Conservation (phyloP, 176 grass and related monocot species). For the Oryza brachyantha region DNA sequence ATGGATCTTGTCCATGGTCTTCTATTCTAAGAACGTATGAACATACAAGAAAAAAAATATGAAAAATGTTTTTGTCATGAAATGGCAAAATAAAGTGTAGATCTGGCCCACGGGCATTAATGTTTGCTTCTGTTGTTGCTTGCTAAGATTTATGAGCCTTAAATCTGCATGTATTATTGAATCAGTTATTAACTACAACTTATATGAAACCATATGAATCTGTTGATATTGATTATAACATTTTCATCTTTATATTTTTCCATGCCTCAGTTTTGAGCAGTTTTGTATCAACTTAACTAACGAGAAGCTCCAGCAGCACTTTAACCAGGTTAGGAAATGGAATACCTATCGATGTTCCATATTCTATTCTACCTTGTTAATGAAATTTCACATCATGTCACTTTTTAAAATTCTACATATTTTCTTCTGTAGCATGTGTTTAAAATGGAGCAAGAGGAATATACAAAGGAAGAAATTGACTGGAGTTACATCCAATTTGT, state of each 20-base stretch:
- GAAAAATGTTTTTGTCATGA: conserved; percentile 1
- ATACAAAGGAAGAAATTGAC: conserved; percentile 96
- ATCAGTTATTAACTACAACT: not conserved
- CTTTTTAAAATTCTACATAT: conserved; percentile 21
- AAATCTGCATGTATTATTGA: conserved; percentile 9
- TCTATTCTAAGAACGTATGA: not conserved
- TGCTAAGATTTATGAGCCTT: not conserved
- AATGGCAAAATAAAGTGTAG: not conserved
- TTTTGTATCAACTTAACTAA: conserved; percentile 99
- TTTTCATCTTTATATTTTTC: conserved; percentile 34
- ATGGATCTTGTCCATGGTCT: not conserved
- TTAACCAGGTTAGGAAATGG: conserved; percentile 78
- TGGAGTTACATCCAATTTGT: conserved; percentile 99
- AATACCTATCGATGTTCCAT: conserved; percentile 22
- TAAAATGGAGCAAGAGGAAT: conserved; percentile 99
- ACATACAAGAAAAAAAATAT: not conserved
- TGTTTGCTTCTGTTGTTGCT: not conserved
- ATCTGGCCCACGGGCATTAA: not conserved
- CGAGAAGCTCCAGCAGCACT: conserved; percentile 99
- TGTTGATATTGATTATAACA: conserved; percentile 16
- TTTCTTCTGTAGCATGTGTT: conserved; percentile 85
- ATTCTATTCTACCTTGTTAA: conserved; percentile 20
- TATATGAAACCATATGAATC: conserved; percentile 26
- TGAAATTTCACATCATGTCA: not conserved
- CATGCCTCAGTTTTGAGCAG: conserved; percentile 80